phyloP scores from a whole-genome alignment of 225 moss, liverwort and hornwort species.

The Climacium dendroides region DNA sequence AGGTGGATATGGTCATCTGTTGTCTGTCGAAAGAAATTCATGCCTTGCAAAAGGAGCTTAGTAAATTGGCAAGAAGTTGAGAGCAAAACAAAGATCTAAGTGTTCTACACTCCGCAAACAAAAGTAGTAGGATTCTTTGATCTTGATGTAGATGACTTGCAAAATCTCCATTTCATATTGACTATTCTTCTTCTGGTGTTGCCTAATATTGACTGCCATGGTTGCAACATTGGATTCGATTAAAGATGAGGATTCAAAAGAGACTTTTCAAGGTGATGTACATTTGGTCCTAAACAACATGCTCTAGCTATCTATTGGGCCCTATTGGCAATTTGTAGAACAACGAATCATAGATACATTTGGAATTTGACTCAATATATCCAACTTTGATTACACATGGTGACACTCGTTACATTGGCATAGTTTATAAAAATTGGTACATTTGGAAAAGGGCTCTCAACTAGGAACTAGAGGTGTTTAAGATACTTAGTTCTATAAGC shows the following conservation, averaged over 20 bases:
- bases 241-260: not conserved
- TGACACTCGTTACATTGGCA: not conserved
- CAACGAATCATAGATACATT: not conserved
- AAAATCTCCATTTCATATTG: not conserved
- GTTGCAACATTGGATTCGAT: not conserved
- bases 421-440: not conserved
- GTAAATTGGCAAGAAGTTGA: slow-evolving; percentile 10
- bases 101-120: not conserved
- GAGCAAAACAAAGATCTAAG: not conserved
- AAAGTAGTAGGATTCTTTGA: not conserved
- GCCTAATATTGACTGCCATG: not conserved
- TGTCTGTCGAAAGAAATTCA: slow-evolving; percentile 27
- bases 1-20: slow-evolving; percentile 35
- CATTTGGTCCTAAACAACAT: not conserved
- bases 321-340: not conserved
- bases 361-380: not conserved
- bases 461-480: not conserved
- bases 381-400: not conserved
- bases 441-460: not conserved
- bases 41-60: slow-evolving; percentile 35
- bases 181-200: not conserved
- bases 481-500: not conserved
- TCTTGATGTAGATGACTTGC: not conserved
- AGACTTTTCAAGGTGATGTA: not conserved
- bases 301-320: not conserved